Conservation (phyloP, 2,329 filamentous ascomycete genomes). For the Trichophyton verrucosum region DNA sequence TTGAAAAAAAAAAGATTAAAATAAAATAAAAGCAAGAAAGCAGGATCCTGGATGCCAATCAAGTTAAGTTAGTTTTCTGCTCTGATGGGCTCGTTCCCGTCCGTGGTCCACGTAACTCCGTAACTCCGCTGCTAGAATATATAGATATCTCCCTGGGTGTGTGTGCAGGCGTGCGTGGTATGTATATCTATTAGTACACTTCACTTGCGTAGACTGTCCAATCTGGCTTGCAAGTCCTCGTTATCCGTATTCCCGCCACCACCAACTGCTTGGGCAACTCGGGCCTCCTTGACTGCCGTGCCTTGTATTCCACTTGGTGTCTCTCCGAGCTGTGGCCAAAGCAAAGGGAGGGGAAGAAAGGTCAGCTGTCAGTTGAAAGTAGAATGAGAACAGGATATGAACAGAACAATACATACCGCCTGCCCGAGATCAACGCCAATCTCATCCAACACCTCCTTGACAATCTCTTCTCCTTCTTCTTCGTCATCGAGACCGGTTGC, state of each 20-base stretch:
- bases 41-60: neutral
- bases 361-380: slow-evolving; percentile 11
- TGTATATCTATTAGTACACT: neutral
- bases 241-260: slow-evolving; percentile 51
- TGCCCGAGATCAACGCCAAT: slow-evolving; percentile 90
- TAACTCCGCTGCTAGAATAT: slow-evolving; percentile 9
- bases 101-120: slow-evolving; percentile 4
- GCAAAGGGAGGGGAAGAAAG: neutral
- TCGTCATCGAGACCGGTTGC: slow-evolving; percentile 84
- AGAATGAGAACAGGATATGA: neutral
- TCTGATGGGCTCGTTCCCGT: neutral
- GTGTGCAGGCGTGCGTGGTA: neutral
- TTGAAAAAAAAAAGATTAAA: neutral
- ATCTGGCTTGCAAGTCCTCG: slow-evolving; percentile 82
- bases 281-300: slow-evolving; percentile 57
- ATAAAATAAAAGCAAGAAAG: neutral
- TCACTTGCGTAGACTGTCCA: slow-evolving; percentile 66
- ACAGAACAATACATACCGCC: slow-evolving; percentile 49
- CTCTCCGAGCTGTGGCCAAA: slow-evolving; percentile 61
- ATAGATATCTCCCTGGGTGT: neutral
- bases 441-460: slow-evolving; percentile 92
- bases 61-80: neutral
- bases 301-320: slow-evolving; percentile 75
- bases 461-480: slow-evolving; percentile 91
- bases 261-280: slow-evolving; percentile 77